Conservation (phyloP, 805 yeast species). For the Candida montana region DNA sequence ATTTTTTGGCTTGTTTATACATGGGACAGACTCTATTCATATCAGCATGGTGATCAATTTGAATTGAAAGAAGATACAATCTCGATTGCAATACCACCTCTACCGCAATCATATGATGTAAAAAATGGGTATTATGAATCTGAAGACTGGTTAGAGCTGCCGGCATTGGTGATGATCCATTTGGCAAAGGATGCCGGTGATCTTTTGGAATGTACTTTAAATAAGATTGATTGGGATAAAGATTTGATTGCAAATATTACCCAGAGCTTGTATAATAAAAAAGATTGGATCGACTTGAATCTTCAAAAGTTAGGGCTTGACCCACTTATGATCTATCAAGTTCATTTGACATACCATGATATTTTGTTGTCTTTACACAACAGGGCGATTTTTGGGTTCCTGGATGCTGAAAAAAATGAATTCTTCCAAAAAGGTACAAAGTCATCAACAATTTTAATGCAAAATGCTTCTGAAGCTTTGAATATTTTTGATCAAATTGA, state of each 20-base stretch:
- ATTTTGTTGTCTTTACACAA: constrained; percentile 15
- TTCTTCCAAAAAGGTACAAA: constrained; percentile 12
- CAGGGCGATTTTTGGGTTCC: constrained; percentile 14
- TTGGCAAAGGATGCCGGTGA: constrained; percentile 35
- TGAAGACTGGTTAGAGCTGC: constrained; percentile 42
- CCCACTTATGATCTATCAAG: constrained; percentile 14
- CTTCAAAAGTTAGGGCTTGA: constrained; percentile 11
- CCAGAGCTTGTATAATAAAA: constrained; percentile 16
- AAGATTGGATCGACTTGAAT: constrained; percentile 11
- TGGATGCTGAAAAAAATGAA: constrained; percentile 12
- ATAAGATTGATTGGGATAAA: constrained; percentile 10
- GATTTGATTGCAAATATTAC: constrained; percentile 15
- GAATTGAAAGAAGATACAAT: constrained; percentile 33
- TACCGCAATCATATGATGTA: constrained; percentile 17
- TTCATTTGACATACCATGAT: constrained; percentile 19
- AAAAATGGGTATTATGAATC: constrained; percentile 5
- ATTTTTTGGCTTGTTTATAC: constrained; percentile 52
- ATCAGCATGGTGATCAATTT: constrained; percentile 45
- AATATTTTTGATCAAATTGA: constrained; percentile 28
- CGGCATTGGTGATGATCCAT: constrained; percentile 41
- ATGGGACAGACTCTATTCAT: constrained; percentile 46
- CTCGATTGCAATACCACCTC: constrained; percentile 20
- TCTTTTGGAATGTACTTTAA: constrained; percentile 25
- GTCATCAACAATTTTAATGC: constrained; percentile 22
- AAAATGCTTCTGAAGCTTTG: constrained; percentile 29